These are phyloP conservation scores for Xylaria scruposa DNA, from an alignment of 495 filamentous ascomycete species.

Conservation along the genomic window DNA sequence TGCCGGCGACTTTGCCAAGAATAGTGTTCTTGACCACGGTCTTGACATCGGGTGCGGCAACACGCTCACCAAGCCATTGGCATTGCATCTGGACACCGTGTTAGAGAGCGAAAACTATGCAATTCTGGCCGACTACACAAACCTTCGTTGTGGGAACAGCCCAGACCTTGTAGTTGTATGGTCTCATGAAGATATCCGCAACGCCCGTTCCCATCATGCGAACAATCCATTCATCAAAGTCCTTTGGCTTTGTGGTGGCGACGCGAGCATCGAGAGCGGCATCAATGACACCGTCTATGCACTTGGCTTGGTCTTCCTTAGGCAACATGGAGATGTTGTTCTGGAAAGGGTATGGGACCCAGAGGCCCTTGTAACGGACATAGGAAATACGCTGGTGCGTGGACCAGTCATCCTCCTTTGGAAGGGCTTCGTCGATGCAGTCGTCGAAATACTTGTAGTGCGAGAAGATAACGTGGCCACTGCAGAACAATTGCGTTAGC, in stretches of 20 bases:
- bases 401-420: slow-evolving; percentile 94
- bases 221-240: slow-evolving; percentile 99
- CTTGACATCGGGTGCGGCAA: slow-evolving; percentile 97
- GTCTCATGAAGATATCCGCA: slow-evolving; percentile 97
- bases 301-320: slow-evolving; percentile 94
- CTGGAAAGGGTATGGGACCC: slow-evolving; percentile 99
- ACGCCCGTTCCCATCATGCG: slow-evolving; percentile 89
- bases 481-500: slow-evolving; percentile 13
- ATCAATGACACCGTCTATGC: slow-evolving; percentile 97
- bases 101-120: slow-evolving; percentile 6
- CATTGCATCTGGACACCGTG: slow-evolving; percentile 87
- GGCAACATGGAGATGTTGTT: slow-evolving; percentile 99
- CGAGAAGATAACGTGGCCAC: slow-evolving; percentile 98
- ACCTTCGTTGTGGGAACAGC: slow-evolving; percentile 98
- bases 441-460: slow-evolving; percentile 99
- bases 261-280: slow-evolving; percentile 86
- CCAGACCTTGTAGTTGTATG: slow-evolving; percentile 99
- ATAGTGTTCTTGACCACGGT: slow-evolving; percentile 92
- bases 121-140: slow-evolving; percentile 34
- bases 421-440: slow-evolving; percentile 94
- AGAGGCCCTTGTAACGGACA: slow-evolving; percentile 92
- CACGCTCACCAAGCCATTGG: slow-evolving; percentile 97
- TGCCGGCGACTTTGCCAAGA: slow-evolving; percentile 92
- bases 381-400: slow-evolving; percentile 98
- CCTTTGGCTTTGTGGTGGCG: slow-evolving; percentile 85